A percentile compares a stretch with the other conserved stretches of the same genome.
Conservation (phyloP, 768 basidiomycete species). For the Lactarius indigo region DNA sequence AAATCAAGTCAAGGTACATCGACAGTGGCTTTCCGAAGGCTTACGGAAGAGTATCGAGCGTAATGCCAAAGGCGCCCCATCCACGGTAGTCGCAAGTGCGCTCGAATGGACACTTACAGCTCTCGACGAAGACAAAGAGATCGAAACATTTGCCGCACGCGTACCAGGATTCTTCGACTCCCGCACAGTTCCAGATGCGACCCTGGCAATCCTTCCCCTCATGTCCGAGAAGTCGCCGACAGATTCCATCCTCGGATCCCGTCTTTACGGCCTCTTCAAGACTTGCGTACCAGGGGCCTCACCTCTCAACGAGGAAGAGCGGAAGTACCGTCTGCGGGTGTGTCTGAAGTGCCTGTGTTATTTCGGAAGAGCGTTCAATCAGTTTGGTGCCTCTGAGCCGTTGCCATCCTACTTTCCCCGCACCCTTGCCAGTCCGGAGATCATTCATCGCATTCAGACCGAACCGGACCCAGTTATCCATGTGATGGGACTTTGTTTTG, state of each 20-base stretch:
- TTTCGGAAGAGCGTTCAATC: background rate
- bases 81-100: background rate
- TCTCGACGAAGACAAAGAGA: background rate
- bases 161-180: background rate
- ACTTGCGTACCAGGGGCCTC: background rate
- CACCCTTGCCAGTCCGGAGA: background rate
- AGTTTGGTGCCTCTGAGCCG: background rate
- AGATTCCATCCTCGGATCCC: background rate
- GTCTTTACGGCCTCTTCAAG: background rate
- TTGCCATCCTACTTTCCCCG: background rate
- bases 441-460: background rate
- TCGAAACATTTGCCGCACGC: background rate
- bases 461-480: background rate
- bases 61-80: background rate
- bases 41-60: background rate
- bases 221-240: background rate
- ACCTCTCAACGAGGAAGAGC: background rate
- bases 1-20: background rate
- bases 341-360: background rate
- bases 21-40: background rate
- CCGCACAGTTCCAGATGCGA: background rate
- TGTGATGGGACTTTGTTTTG: background rate
- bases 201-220: background rate
- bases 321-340: background rate
- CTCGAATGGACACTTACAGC: background rate